A percentile compares a stretch with the other conserved stretches of the same genome.
These are phyloP conservation scores for Yarrowia sp. DNA, from an alignment of 805 yeast genomes.

Conservation along the genomic window DNA sequence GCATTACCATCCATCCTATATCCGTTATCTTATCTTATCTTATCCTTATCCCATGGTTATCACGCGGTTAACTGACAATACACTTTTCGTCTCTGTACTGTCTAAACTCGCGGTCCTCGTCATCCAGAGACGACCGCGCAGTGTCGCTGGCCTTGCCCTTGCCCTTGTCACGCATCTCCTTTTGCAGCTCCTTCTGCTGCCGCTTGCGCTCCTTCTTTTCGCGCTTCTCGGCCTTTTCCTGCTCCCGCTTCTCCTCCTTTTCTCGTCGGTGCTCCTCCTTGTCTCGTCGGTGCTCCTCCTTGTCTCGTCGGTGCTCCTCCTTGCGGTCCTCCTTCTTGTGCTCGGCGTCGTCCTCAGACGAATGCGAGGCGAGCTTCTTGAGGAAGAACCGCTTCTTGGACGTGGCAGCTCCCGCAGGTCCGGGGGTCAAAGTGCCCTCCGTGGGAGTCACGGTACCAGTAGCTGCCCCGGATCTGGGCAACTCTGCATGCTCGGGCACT, in stretches of 20 bases:
- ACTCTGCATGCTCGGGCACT: not conserved
- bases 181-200: not conserved
- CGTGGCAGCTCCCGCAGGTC: not conserved
- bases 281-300: not conserved
- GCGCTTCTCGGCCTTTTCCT: slow-evolving; percentile 5
- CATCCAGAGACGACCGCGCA: slow-evolving; percentile 12
- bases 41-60: too few species aligned
- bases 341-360: not conserved
- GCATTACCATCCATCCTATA: not conserved
- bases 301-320: not conserved
- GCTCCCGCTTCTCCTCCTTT: not conserved
- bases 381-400: slow-evolving; percentile 17
- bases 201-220: slow-evolving; percentile 10
- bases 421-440: not conserved
- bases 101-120: slow-evolving; percentile 9
- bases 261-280: not conserved
- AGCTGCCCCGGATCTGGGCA: not conserved
- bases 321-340: not conserved
- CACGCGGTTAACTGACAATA: not conserved
- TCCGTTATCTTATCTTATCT: not conserved
- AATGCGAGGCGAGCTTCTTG: slow-evolving; percentile 15
- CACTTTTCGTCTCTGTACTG: slow-evolving; percentile 19
- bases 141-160: not conserved
- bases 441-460: slow-evolving; percentile 8
- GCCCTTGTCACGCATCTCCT: slow-evolving; percentile 2